Evolutionary conservation across 441 rosid species (phyloP).

Genomic region (Pelargonium citronellum): DNA sequence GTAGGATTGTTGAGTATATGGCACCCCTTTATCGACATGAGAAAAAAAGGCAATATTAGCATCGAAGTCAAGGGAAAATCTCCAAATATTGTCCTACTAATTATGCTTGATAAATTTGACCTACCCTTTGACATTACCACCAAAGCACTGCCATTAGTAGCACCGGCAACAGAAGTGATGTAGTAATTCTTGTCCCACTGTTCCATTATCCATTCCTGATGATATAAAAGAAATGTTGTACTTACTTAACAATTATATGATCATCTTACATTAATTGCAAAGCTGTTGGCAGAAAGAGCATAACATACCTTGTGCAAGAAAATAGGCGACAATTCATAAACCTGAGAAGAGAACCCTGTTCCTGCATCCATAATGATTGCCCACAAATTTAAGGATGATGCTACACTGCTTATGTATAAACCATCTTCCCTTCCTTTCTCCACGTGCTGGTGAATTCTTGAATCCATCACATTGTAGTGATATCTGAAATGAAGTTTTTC

Average conservation of each 20-base stretch:
- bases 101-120: background rate
- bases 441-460: constrained; percentile 42
- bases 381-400: constrained; percentile 50
- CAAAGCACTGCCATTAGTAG: constrained; percentile 43
- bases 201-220: constrained; percentile 50
- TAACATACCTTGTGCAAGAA: constrained; percentile 35
- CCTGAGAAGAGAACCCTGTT: constrained; percentile 46
- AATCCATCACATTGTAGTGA: constrained; percentile 47
- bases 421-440: constrained; percentile 52
- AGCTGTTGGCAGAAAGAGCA: constrained; percentile 9
- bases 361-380: constrained; percentile 60
- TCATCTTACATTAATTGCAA: background rate
- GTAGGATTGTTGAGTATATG: constrained; percentile 50
- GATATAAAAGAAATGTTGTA: constrained; percentile 8
- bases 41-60: constrained; percentile 15
- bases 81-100: background rate
- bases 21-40: constrained; percentile 32
- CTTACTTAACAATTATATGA: background rate
- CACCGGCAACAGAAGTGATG: constrained; percentile 49
- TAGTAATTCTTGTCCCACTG: constrained; percentile 60
- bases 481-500: constrained; percentile 27
- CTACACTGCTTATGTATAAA: constrained; percentile 44
- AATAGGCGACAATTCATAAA: constrained; percentile 39
- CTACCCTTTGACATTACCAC: constrained; percentile 60
- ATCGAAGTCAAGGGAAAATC: constrained; percentile 5